Percentiles rank a stretch among this genome's conserved stretches.
Evolutionary conservation across 257 asterid species (phyloP).

Genomic region (Jacaranda mimosifolia): DNA sequence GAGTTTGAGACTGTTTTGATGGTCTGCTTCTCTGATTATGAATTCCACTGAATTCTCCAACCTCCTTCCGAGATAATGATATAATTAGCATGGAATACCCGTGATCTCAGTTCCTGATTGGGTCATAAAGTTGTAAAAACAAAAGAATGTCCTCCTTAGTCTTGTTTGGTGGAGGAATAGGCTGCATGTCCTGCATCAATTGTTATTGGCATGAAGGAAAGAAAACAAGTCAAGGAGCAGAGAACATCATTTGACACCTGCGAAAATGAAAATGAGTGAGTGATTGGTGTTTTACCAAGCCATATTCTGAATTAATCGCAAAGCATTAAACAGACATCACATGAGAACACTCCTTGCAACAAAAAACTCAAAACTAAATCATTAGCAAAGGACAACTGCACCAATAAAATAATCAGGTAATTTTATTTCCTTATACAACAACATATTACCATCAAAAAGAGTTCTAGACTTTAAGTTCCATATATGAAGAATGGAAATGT

Average conservation of each 20-base stretch:
- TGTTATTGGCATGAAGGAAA: constrained; percentile 14
- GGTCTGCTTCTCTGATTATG: too few species aligned
- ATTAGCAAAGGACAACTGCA: too few species aligned
- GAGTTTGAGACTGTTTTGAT: constrained; percentile 86
- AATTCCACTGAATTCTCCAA: too few species aligned
- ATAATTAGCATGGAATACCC: constrained; percentile 32
- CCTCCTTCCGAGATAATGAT: too few species aligned
- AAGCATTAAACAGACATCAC: too few species aligned
- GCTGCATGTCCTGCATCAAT: constrained; percentile 62
- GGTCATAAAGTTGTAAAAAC: constrained; percentile 79
- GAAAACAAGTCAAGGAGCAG: constrained; percentile 17
- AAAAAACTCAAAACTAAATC: too few species aligned
- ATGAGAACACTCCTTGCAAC: too few species aligned
- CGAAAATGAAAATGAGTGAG: constrained; percentile 25
- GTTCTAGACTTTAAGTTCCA: too few species aligned
- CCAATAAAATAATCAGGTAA: too few species aligned
- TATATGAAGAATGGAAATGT: too few species aligned
- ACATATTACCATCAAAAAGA: too few species aligned
- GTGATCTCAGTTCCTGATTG: constrained; percentile 67
- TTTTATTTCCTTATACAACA: too few species aligned
- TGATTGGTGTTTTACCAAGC: constrained; percentile 54
- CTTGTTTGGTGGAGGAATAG: constrained; percentile 67
- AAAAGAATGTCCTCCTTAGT: constrained; percentile 78
- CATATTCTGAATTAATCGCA: constrained; percentile 56
- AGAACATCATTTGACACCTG: constrained; percentile 27